Percentiles rank a stretch among this genome's conserved stretches.
Evolutionary conservation across 73 alveolate genomes (phyloP).

Genomic region (Paramecium sonneborni): DNA sequence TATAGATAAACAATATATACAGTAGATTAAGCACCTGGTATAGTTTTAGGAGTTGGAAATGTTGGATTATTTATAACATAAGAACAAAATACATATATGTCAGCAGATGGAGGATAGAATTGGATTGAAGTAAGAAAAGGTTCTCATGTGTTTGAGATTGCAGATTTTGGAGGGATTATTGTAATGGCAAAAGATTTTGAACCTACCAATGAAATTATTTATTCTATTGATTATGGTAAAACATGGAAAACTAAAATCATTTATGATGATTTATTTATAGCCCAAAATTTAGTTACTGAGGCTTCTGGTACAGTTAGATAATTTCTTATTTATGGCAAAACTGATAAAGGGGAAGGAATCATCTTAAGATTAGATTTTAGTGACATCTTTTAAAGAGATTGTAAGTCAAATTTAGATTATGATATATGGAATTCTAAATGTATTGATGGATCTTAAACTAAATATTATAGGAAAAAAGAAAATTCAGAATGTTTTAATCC

Average conservation of each 20-base stretch:
- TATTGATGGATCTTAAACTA: neutral
- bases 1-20: neutral
- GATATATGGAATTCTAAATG: conserved; percentile 10
- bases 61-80: neutral
- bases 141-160: conserved; percentile 14
- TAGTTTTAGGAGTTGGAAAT: conserved; percentile 24
- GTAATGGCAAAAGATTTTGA: conserved; percentile 25
- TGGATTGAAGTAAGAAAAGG: conserved; percentile 47
- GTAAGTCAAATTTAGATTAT: conserved; percentile 19
- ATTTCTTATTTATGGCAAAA: conserved; percentile 13
- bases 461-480: conserved; percentile 31
- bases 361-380: conserved; percentile 18
- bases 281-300: conserved; percentile 21
- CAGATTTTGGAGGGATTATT: conserved; percentile 36
- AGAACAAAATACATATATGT: conserved; percentile 35
- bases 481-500: conserved; percentile 43
- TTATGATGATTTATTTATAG: conserved; percentile 20
- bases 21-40: conserved; percentile 39
- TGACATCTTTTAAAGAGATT: conserved; percentile 3
- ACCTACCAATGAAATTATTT: conserved; percentile 32
- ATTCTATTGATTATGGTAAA: conserved; percentile 47
- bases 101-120: conserved; percentile 32
- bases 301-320: conserved; percentile 11
- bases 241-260: conserved; percentile 18
- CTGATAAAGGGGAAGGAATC: conserved; percentile 36